Evolutionary conservation across 2,329 filamentous ascomycete genomes (phyloP).

Genomic region (Epichloe gansuensis): DNA sequence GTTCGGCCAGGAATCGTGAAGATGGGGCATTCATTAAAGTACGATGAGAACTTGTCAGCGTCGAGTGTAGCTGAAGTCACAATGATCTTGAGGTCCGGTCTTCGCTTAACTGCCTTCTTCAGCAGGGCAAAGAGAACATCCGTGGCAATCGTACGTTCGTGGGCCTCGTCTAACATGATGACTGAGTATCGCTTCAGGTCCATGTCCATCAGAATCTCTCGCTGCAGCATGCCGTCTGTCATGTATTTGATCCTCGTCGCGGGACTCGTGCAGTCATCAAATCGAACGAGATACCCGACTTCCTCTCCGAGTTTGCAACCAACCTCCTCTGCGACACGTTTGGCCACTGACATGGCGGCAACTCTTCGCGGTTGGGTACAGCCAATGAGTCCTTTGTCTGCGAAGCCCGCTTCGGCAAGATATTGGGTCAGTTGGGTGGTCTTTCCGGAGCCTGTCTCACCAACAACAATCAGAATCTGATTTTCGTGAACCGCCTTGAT

Average conservation of each 20-base stretch:
- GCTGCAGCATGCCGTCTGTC: slow-evolving; percentile 96
- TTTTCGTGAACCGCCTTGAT: slow-evolving; percentile 79
- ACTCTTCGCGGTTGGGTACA: slow-evolving; percentile 96
- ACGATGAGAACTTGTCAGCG: slow-evolving; percentile 92
- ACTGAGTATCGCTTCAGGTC: slow-evolving; percentile 83
- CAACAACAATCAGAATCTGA: slow-evolving; percentile 89
- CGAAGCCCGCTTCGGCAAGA: slow-evolving; percentile 83
- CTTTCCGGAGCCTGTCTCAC: slow-evolving; percentile 94
- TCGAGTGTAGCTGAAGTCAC: slow-evolving; percentile 94
- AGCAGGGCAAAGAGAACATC: slow-evolving; percentile 89
- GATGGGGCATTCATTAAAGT: slow-evolving; percentile 93
- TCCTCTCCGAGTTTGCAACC: slow-evolving; percentile 83
- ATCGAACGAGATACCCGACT: slow-evolving; percentile 94
- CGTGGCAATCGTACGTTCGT: slow-evolving; percentile 92
- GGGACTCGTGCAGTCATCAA: slow-evolving; percentile 84
- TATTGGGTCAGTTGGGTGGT: slow-evolving; percentile 96
- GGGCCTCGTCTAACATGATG: slow-evolving; percentile 96
- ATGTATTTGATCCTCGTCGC: slow-evolving; percentile 97
- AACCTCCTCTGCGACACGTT: slow-evolving; percentile 92
- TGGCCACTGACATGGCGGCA: slow-evolving; percentile 93
- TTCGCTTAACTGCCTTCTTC: slow-evolving; percentile 80
- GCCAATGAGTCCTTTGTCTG: slow-evolving; percentile 77
- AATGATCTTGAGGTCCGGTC: slow-evolving; percentile 85
- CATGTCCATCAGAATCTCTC: slow-evolving; percentile 87
- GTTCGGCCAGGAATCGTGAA: slow-evolving; percentile 93